Percentiles rank a stretch among this genome's conserved stretches.
Conservation (phyloP, 768 basidiomycete genomes). For the Auriscalpium microsporum region DNA sequence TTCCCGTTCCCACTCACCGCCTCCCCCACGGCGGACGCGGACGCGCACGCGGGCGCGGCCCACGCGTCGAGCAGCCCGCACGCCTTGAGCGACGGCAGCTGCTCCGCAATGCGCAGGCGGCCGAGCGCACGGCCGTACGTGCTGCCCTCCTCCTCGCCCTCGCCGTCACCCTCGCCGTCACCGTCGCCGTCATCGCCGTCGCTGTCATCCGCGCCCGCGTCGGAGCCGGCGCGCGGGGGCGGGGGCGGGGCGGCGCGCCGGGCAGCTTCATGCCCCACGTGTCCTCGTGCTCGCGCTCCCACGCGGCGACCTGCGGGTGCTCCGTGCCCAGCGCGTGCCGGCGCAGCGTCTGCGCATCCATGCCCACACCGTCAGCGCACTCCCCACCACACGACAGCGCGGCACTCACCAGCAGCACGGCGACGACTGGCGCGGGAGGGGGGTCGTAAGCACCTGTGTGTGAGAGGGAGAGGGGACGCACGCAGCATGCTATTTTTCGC, state of each 20-base stretch:
- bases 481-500: constrained; percentile 36
- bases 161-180: neutral
- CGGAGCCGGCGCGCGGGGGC: neutral
- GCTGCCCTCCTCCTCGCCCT: neutral
- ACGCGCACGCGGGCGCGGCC: constrained; percentile 17
- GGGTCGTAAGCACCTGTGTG: too few relatives aligned
- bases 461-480: constrained; percentile 21
- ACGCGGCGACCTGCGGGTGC: constrained; percentile 44
- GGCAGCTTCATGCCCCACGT: constrained; percentile 54
- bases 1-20: too few relatives aligned
- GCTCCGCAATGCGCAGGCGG: constrained; percentile 15
- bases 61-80: constrained; percentile 62
- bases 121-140: constrained; percentile 1
- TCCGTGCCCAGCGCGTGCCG: constrained; percentile 50
- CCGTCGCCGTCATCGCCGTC: constrained; percentile 2
- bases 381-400: constrained; percentile 23
- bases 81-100: constrained; percentile 66
- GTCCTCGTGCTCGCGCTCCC: constrained; percentile 58
- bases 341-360: constrained; percentile 46
- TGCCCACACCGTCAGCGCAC: neutral
- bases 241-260: neutral
- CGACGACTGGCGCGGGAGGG: constrained; percentile 40
- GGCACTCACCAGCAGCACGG: constrained; percentile 50
- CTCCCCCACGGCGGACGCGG: too few relatives aligned
- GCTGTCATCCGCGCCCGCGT: constrained; percentile 6